These are phyloP conservation scores for Eucalyptus tenuipes DNA, from an alignment of 345 rosid species.

Conservation along the genomic window DNA sequence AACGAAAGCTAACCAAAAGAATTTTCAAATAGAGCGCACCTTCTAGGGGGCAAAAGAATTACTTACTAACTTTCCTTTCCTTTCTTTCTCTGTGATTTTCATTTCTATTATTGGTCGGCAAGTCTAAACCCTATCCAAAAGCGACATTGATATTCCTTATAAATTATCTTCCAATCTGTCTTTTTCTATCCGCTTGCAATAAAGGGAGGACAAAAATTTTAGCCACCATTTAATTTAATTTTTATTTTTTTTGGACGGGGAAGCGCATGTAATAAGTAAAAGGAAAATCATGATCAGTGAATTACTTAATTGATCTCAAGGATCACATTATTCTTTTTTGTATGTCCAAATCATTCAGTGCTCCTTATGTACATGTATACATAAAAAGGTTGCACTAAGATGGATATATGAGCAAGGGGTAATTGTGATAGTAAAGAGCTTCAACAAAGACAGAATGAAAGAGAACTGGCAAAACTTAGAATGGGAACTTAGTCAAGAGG, in stretches of 20 bases:
- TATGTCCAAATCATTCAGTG: not conserved
- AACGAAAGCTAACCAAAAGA: not conserved
- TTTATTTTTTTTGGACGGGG: not conserved
- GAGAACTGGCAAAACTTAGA: not conserved
- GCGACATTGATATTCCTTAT: not conserved
- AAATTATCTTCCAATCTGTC: not conserved
- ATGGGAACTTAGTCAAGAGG: not conserved
- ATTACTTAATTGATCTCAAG: not conserved
- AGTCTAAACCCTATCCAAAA: not conserved
- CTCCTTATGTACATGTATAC: not conserved
- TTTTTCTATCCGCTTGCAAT: not conserved
- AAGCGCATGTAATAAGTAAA: not conserved
- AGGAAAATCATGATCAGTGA: not conserved
- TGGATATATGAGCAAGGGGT: conserved; percentile 1
- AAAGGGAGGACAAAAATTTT: not conserved
- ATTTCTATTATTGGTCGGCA: not conserved
- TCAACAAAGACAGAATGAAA: not conserved
- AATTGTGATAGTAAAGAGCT: not conserved
- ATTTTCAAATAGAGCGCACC: not conserved
- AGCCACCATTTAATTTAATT: not conserved
- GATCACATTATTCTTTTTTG: not conserved
- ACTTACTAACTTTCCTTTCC: not conserved
- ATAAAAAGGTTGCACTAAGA: not conserved
- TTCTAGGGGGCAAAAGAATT: not conserved
- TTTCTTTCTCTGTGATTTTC: not conserved